Percentiles rank a stretch among this genome's conserved stretches.
These are phyloP conservation scores for Sordariomycetes sp. DNA, from an alignment of 2,329 filamentous ascomycete genomes.

Conservation along the genomic window DNA sequence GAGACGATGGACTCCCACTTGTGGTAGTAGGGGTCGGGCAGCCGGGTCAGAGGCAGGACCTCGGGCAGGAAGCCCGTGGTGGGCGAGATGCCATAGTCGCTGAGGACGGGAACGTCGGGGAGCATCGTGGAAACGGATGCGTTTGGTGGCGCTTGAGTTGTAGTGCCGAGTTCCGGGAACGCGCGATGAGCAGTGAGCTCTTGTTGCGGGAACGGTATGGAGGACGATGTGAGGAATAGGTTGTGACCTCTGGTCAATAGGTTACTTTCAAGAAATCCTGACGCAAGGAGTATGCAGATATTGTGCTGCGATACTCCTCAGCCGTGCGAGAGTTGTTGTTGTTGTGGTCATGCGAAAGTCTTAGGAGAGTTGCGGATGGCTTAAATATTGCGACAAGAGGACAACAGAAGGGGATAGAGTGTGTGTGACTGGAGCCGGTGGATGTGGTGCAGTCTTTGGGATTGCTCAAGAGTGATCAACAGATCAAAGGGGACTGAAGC, in stretches of 20 bases:
- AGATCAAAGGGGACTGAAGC: no score
- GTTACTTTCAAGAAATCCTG: background rate
- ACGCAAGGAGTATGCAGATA: slow-evolving; percentile 5
- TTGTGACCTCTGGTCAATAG: no score
- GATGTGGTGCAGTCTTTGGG: no score
- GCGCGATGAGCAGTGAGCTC: background rate
- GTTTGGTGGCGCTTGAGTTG: background rate
- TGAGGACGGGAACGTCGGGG: slow-evolving; percentile 49
- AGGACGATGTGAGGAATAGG: background rate
- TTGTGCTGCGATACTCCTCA: slow-evolving; percentile 47
- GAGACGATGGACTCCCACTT: slow-evolving; percentile 83
- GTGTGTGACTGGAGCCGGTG: no score
- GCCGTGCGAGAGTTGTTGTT: slow-evolving; percentile 35
- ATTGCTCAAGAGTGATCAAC: no score
- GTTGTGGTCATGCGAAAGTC: background rate
- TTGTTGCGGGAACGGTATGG: background rate
- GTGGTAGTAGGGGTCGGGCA: slow-evolving; percentile 86
- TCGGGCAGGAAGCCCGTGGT: slow-evolving; percentile 81
- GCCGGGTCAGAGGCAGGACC: slow-evolving; percentile 64
- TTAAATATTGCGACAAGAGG: no score
- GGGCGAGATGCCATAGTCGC: slow-evolving; percentile 71
- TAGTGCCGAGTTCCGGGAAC: background rate
- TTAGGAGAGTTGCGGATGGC: background rate
- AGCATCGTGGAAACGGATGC: slow-evolving; percentile 30
- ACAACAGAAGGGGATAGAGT: no score